phyloP scores from a whole-genome alignment of 2,329 filamentous ascomycete species.

The Fusarium temperatum region DNA sequence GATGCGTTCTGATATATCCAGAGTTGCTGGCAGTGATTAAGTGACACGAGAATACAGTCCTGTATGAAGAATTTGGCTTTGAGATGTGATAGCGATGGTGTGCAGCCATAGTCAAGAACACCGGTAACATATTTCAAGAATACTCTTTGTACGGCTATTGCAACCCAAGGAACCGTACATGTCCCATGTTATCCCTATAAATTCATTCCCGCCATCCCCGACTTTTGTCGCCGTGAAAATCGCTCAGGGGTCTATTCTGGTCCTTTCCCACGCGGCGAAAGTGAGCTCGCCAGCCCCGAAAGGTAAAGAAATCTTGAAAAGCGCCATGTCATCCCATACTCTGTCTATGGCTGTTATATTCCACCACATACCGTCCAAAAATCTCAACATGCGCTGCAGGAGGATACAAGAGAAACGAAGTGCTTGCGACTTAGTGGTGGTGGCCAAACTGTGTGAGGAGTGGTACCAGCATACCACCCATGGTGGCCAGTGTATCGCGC shows the following conservation, averaged over 20 bases:
- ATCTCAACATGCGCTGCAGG: conserved; percentile 14
- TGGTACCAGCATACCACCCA: conserved; percentile 81
- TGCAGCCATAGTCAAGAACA: background rate
- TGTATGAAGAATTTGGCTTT: background rate
- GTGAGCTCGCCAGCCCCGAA: conserved; percentile 37
- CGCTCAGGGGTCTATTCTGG: conserved; percentile 27
- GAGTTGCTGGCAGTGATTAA: background rate
- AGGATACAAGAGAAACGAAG: conserved; percentile 2
- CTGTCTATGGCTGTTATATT: conserved; percentile 12
- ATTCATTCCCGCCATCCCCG: background rate
- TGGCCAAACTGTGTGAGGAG: conserved; percentile 82
- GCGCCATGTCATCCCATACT: conserved; percentile 23
- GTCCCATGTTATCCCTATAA: conserved; percentile 6
- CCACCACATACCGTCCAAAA: background rate
- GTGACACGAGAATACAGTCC: background rate
- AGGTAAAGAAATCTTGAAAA: conserved; percentile 15
- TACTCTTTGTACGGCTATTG: conserved; percentile 13
- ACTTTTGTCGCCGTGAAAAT: conserved; percentile 7
- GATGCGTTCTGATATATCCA: background rate
- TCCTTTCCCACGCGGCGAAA: conserved; percentile 17
- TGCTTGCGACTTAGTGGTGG: conserved; percentile 61
- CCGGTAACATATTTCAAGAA: conserved; percentile 1
- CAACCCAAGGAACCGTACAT: conserved; percentile 26
- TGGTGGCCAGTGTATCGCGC: conserved; percentile 75
- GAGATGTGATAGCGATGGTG: background rate